Conservation (phyloP, 805 yeast species). For the Suhomyces pyralidae region DNA sequence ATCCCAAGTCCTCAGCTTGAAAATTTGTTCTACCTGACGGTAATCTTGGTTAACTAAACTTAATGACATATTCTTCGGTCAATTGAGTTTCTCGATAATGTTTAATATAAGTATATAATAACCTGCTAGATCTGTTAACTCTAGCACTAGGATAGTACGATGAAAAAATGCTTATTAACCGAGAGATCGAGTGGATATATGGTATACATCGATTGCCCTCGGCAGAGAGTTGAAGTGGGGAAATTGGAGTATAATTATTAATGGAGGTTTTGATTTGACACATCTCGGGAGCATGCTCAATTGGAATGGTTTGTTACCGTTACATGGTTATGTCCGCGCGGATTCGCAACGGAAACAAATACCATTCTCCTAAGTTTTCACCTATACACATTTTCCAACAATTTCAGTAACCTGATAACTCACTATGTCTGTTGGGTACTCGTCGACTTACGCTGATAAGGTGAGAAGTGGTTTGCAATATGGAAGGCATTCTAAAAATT, state of each 20-base stretch:
- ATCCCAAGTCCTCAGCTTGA: conserved; percentile 9
- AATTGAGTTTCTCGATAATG: not conserved
- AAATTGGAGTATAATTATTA: not conserved
- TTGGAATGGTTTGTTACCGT: not conserved
- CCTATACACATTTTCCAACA: not conserved
- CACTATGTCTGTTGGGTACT: not conserved
- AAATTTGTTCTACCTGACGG: not conserved
- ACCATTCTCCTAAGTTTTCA: not conserved
- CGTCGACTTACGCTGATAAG: not conserved
- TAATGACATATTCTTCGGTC: not conserved
- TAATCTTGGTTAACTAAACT: not conserved
- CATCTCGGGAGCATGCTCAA: not conserved
- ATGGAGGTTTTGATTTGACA: not conserved
- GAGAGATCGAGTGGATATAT: not conserved
- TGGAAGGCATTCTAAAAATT: not conserved
- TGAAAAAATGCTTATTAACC: not conserved
- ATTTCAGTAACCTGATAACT: not conserved
- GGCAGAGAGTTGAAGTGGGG: not conserved
- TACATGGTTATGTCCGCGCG: not conserved
- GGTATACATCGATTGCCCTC: not conserved
- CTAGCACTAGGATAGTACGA: too few species aligned
- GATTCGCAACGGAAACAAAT: not conserved
- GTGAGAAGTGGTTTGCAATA: not conserved
- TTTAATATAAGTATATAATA: not conserved
- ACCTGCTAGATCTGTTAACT: not conserved